Evolutionary conservation across 1,284 basidiomycete species (phyloP).

Genomic region (Trametes versicolor): DNA sequence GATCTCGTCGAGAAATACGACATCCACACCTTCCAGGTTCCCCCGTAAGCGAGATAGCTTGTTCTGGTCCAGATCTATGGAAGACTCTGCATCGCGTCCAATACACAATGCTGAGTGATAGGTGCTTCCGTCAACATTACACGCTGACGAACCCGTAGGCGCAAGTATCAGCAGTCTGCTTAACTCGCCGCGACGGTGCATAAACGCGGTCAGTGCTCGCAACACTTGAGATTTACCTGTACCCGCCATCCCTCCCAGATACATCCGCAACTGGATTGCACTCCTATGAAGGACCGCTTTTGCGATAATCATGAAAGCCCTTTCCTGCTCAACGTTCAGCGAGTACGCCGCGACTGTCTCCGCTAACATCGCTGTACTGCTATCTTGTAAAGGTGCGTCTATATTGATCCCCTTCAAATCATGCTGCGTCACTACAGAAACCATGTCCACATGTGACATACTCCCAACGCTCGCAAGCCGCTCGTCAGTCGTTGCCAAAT

Average conservation of each 20-base stretch:
- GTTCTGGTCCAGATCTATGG: not conserved
- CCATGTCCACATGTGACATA: too few species aligned
- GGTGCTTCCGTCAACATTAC: not conserved
- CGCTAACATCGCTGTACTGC: not conserved
- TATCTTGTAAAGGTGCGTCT: not conserved
- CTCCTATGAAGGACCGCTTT: not conserved
- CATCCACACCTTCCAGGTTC: not conserved
- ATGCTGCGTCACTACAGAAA: too few species aligned
- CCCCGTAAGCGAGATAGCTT: not conserved
- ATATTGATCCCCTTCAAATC: not conserved
- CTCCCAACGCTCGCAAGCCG: too few species aligned
- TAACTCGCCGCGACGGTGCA: constrained; percentile 35
- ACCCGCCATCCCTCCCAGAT: constrained; percentile 48
- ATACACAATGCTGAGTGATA: too few species aligned
- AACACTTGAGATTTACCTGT: constrained; percentile 56
- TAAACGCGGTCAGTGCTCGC: constrained; percentile 46
- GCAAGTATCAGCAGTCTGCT: constrained; percentile 45
- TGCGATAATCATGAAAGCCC: constrained; percentile 1
- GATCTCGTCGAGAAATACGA: constrained; percentile 15
- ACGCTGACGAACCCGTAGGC: constrained; percentile 44
- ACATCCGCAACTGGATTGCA: constrained; percentile 23
- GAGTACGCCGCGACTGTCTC: not conserved
- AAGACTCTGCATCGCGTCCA: not conserved
- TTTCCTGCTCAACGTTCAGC: not conserved
- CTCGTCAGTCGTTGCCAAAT: too few species aligned